Percentiles rank a stretch among this genome's conserved stretches.
Evolutionary conservation across 73 alveolate species (phyloP).

Genomic region (Stentor roeselii): DNA sequence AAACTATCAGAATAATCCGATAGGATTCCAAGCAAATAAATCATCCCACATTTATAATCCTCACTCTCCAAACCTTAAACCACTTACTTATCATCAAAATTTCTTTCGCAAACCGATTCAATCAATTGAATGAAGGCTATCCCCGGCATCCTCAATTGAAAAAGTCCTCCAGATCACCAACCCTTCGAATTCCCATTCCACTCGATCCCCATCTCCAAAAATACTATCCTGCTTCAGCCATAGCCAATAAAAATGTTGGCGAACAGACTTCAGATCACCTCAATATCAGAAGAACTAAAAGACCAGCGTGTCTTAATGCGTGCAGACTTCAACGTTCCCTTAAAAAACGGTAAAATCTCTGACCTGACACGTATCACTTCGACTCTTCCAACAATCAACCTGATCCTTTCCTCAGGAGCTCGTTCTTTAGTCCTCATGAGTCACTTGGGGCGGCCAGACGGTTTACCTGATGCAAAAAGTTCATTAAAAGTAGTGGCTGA

Average conservation of each 20-base stretch:
- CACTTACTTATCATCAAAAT: no score
- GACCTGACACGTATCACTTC: conserved; percentile 79
- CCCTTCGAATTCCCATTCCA: no score
- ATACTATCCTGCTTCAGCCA: no score
- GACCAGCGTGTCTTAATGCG: conserved; percentile 86
- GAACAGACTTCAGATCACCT: conserved; percentile 61
- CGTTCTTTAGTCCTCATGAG: conserved; percentile 78
- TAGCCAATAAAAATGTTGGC: conserved; percentile 71
- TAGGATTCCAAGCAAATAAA: no score
- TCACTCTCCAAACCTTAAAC: no score
- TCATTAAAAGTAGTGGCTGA: conserved; percentile 87
- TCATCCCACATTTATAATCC: no score
- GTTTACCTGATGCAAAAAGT: conserved; percentile 70
- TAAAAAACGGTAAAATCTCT: conserved; percentile 72
- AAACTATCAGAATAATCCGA: no score
- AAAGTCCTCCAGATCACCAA: no score
- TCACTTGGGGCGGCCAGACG: conserved; percentile 94
- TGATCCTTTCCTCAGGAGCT: conserved; percentile 81
- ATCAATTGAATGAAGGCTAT: no score
- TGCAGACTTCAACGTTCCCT: conserved; percentile 95
- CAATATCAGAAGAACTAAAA: conserved; percentile 60
- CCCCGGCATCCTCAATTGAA: no score
- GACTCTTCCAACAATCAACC: conserved; percentile 84
- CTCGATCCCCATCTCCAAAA: no score
- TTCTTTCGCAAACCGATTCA: no score